phyloP scores from a whole-genome alignment of 352 stramenopile genomes.

The Globisporangium acanthophoron region DNA sequence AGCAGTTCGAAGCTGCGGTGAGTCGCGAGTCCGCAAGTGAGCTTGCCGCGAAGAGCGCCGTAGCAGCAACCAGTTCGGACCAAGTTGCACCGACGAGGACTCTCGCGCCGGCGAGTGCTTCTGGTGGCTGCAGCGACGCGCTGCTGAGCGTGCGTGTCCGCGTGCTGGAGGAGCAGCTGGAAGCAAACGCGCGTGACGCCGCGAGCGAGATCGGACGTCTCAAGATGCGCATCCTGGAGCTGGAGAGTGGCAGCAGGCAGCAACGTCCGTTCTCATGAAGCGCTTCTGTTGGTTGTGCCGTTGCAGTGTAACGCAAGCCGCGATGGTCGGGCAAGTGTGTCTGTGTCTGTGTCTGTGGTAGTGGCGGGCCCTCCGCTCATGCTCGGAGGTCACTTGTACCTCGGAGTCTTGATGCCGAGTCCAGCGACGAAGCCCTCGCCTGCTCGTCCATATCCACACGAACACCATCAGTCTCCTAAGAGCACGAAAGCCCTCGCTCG shows the following conservation, averaged over 20 bases:
- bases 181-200: slow-evolving; percentile 51
- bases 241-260: slow-evolving; percentile 24
- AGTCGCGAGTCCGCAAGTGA: slow-evolving; percentile 22
- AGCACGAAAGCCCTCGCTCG: background rate
- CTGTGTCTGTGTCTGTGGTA: slow-evolving; percentile 1
- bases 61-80: background rate
- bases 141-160: slow-evolving; percentile 42
- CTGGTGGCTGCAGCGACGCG: slow-evolving; percentile 7
- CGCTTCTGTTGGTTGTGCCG: background rate
- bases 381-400: slow-evolving; percentile 33
- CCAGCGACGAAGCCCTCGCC: slow-evolving; percentile 81
- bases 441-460: slow-evolving; percentile 11
- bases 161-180: slow-evolving; percentile 65
- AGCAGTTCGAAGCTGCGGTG: slow-evolving; percentile 67
- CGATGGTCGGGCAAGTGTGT: background rate
- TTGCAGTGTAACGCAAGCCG: background rate
- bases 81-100: background rate
- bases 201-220: slow-evolving; percentile 52
- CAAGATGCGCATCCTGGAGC: slow-evolving; percentile 59
- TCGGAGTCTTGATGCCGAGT: slow-evolving; percentile 61
- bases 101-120: background rate
- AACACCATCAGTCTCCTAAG: background rate
- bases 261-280: background rate
- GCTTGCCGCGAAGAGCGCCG: background rate
- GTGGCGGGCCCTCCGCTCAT: too few relatives aligned